Percentiles rank a stretch among this genome's conserved stretches.
phyloP scores from a whole-genome alignment of 495 filamentous ascomycete genomes.

The Cenococcum geophilum region DNA sequence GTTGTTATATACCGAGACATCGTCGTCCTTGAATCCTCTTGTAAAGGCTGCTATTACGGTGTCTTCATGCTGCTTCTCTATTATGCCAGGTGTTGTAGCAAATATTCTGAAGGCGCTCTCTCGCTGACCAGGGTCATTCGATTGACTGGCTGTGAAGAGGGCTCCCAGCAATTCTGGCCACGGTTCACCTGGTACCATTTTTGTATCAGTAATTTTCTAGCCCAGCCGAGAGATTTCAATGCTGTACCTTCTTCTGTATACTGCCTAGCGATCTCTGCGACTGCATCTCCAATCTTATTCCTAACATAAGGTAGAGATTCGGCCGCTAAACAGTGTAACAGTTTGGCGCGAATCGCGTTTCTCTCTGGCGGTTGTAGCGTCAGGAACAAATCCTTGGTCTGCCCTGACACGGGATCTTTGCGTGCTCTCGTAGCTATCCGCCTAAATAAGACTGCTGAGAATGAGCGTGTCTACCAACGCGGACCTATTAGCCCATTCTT shows the following conservation, averaged over 20 bases:
- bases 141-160: slow-evolving; percentile 83
- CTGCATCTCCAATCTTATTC: slow-evolving; percentile 93
- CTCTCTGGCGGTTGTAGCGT: slow-evolving; percentile 65
- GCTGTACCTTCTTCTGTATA: slow-evolving; percentile 77
- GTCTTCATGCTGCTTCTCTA: slow-evolving; percentile 90
- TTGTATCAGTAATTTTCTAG: slow-evolving; percentile 8
- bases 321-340: slow-evolving; percentile 65
- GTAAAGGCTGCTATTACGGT: slow-evolving; percentile 77
- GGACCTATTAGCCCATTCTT: not conserved
- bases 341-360: slow-evolving; percentile 68
- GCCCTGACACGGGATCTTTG: slow-evolving; percentile 63
- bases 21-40: slow-evolving; percentile 84
- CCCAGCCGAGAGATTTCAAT: not conserved
- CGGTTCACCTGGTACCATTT: slow-evolving; percentile 54
- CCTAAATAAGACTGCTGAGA: slow-evolving; percentile 90
- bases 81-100: slow-evolving; percentile 88
- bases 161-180: slow-evolving; percentile 88
- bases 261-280: slow-evolving; percentile 90
- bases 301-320: slow-evolving; percentile 67
- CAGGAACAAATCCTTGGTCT: slow-evolving; percentile 75
- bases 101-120: slow-evolving; percentile 93
- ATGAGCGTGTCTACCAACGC: slow-evolving; percentile 65
- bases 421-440: slow-evolving; percentile 82
- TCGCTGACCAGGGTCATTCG: slow-evolving; percentile 68
- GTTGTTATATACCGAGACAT: slow-evolving; percentile 56